phyloP scores from a whole-genome alignment of 768 basidiomycete species.

The Russula abietina region DNA sequence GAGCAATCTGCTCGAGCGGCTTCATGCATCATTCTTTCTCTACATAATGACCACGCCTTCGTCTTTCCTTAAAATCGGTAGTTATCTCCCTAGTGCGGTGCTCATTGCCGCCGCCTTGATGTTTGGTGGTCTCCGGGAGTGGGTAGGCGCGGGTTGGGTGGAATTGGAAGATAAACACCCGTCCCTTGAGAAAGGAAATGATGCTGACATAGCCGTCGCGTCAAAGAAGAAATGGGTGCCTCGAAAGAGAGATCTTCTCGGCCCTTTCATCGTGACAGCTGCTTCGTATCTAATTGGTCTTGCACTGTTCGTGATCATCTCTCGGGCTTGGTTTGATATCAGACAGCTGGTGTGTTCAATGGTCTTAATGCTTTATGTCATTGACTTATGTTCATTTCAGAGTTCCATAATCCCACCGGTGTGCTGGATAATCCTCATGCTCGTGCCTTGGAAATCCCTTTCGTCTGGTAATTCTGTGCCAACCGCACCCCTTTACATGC shows the following conservation, averaged over 20 bases:
- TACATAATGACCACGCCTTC: constrained; percentile 67
- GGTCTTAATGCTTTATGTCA: background rate
- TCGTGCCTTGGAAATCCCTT: constrained; percentile 31
- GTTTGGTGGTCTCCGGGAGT: constrained; percentile 69
- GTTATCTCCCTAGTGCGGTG: constrained; percentile 83
- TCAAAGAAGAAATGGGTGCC: constrained; percentile 35
- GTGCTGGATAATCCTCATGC: constrained; percentile 25
- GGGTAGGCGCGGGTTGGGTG: constrained; percentile 63
- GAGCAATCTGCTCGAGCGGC: constrained; percentile 91
- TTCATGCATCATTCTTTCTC: constrained; percentile 98
- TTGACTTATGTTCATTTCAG: constrained; percentile 1
- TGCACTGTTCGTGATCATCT: constrained; percentile 44
- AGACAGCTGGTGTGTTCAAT: constrained; percentile 37
- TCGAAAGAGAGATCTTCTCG: constrained; percentile 50
- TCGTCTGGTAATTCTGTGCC: constrained; percentile 22
- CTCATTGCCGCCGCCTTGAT: constrained; percentile 82
- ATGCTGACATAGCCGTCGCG: background rate
- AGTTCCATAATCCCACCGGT: background rate
- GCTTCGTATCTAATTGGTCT: constrained; percentile 52
- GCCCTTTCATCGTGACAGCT: constrained; percentile 47
- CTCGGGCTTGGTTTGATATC: constrained; percentile 40
- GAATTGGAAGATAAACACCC: constrained; percentile 13
- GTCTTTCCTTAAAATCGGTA: constrained; percentile 83
- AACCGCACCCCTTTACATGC: constrained; percentile 37
- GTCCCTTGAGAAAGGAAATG: background rate